Conservation (phyloP, 2,329 filamentous ascomycete genomes). For the Fusarium sp. region DNA sequence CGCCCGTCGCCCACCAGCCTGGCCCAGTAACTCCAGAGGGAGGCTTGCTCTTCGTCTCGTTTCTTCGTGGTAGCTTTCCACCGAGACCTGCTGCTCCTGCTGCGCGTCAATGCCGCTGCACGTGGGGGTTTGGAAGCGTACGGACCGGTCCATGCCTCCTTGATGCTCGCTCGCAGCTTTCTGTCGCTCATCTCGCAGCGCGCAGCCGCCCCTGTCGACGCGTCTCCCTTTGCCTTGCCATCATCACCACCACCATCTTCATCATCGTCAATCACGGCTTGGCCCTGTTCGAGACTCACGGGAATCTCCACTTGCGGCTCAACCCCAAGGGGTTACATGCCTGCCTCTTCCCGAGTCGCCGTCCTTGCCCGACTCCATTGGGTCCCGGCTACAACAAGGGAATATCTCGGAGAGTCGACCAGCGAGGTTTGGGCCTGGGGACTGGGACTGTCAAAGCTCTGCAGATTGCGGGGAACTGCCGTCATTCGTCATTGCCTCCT, state of each 20-base stretch:
- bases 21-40: background rate
- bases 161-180: background rate
- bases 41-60: background rate
- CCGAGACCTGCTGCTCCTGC: background rate
- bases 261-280: background rate
- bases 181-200: background rate
- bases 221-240: background rate
- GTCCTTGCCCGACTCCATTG: conserved; percentile 25
- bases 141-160: conserved; percentile 15
- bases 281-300: background rate
- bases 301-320: conserved; percentile 41
- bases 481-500: conserved; percentile 9
- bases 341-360: background rate
- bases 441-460: conserved; percentile 29
- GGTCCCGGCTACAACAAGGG: conserved; percentile 34
- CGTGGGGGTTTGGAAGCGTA: conserved; percentile 17
- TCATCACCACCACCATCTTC: background rate
- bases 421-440: conserved; percentile 13
- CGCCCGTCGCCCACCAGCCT: too few relatives aligned
- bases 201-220: background rate
- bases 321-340: conserved; percentile 24
- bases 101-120: conserved; percentile 3
- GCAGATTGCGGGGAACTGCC: conserved; percentile 38
- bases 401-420: conserved; percentile 38
- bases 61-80: background rate